Evolutionary conservation across 1,139 yeast species (phyloP), one percentile per base, ranked within the genome.

Genomic region (Williopsis jadinii): DNA sequence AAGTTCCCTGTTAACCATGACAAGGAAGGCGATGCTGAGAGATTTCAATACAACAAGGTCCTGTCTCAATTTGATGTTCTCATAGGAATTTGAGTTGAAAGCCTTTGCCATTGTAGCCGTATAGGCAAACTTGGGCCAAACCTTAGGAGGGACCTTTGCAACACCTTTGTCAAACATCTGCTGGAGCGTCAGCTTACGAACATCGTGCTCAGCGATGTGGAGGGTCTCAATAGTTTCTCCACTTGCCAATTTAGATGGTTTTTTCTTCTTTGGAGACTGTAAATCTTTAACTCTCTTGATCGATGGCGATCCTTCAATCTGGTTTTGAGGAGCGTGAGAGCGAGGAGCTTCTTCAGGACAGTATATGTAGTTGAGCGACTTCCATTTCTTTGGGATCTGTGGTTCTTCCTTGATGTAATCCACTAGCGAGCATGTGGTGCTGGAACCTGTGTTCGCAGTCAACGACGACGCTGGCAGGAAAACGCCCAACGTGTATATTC

Each of bases 81-180:
- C 83, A 36, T 65, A 67, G 1, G 82, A 68, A 41, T 70, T 70
- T 9, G 75, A 67, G 55, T 74, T 75, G 64, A 86, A 86, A 0
- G 95, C 79, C 58, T 86, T 87, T 3, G 88, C 85, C 30, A 75
- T 68, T 12, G 80, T 67, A 1, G 84, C 82, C 36, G 73, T 75
- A 30, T 83, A 60, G 2, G 80, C 73, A 50, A 82, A 86, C 29
- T 76, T 78, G 46, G 72, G 71, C 81, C 87, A 80, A 39, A 67
- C 69, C 12, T 76, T 78, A 32, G 68, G 60, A 2, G 96, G 95
- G 13, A 87, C 62, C 3, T 64, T 64, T 14, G 69, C 71, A 47
- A 68, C 62, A 4, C 85, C 88, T 45, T 70, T 75, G 40, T 80
- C 83, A 50, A 73, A 77, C 11, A 86, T 71, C 52, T 83, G 85